phyloP scores from a whole-genome alignment of 768 basidiomycete genomes.

The Lentinus brumalis region DNA sequence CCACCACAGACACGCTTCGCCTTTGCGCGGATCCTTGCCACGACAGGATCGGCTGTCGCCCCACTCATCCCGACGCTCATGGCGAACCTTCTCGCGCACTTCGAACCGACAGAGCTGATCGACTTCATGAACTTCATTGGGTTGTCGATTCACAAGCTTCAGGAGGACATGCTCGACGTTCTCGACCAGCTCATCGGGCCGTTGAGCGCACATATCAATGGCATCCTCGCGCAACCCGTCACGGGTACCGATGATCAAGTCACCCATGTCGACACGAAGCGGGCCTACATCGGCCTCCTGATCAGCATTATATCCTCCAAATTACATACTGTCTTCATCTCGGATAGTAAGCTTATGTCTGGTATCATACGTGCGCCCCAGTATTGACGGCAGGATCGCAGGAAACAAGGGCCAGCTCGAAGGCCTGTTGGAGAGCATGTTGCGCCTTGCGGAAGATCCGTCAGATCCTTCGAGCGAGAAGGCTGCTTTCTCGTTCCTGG shows the following conservation, averaged over 20 bases:
- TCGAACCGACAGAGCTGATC: constrained; percentile 88
- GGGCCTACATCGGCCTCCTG: constrained; percentile 83
- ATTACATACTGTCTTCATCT: constrained; percentile 82
- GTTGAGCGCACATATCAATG: constrained; percentile 78
- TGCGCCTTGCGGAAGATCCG: constrained; percentile 70
- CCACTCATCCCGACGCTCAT: constrained; percentile 89
- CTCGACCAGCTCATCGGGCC: constrained; percentile 90
- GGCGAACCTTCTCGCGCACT: constrained; percentile 86
- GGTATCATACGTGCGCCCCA: background rate
- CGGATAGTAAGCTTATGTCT: constrained; percentile 67
- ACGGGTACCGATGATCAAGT: constrained; percentile 86
- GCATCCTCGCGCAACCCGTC: constrained; percentile 77
- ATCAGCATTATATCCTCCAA: constrained; percentile 81
- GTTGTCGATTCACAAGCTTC: constrained; percentile 86
- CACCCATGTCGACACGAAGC: constrained; percentile 79
- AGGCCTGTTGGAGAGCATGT: constrained; percentile 71
- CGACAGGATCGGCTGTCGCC: constrained; percentile 84
- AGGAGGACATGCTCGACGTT: constrained; percentile 86
- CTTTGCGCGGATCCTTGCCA: constrained; percentile 89
- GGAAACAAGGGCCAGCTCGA: constrained; percentile 75
- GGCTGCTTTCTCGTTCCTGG: constrained; percentile 78
- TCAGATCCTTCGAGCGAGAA: constrained; percentile 79
- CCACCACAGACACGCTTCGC: constrained; percentile 79
- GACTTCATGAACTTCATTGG: constrained; percentile 97
- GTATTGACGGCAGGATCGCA: constrained; percentile 32